Percentiles rank a stretch among this genome's conserved stretches.
Conservation (phyloP, 768 basidiomycete genomes). For the Daedaleopsis sinensis region DNA sequence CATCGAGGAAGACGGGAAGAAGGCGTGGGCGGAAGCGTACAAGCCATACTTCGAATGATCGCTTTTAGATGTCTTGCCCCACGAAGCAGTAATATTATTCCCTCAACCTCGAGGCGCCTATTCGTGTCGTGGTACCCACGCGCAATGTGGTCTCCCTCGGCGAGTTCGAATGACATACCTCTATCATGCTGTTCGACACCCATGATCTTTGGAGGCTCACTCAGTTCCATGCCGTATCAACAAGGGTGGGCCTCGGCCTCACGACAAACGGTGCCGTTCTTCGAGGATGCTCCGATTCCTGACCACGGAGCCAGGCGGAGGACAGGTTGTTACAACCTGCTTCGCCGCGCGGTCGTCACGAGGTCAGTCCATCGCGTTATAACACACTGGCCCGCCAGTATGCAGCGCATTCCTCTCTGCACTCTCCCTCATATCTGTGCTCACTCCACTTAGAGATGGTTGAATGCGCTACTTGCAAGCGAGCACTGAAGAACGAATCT, state of each 20-base stretch:
- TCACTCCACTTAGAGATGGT: neutral
- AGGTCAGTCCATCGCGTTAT: conserved; percentile 3
- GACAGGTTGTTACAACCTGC: neutral
- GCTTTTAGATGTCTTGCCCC: no score
- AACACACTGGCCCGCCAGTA: neutral
- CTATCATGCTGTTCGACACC: no score
- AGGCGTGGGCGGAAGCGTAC: conserved; percentile 40
- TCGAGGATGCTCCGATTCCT: neutral
- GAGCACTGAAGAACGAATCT: conserved; percentile 4
- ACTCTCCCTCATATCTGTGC: neutral
- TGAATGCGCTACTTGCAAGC: conserved; percentile 9
- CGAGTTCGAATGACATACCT: neutral
- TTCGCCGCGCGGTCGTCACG: conserved; percentile 9
- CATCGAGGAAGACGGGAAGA: conserved; percentile 50
- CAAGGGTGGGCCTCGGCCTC: neutral
- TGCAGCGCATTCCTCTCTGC: neutral
- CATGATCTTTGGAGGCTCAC: neutral
- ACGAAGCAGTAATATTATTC: neutral
- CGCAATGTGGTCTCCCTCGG: neutral
- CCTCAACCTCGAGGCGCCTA: neutral
- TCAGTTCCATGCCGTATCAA: no score
- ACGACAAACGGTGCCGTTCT: neutral
- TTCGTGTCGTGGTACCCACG: neutral
- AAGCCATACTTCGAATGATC: conserved; percentile 26
- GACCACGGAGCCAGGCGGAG: neutral